A percentile compares a stretch with the other conserved stretches of the same genome.
Evolutionary conservation across 768 basidiomycete genomes (phyloP).

Genomic region (Trametes cubensis): DNA sequence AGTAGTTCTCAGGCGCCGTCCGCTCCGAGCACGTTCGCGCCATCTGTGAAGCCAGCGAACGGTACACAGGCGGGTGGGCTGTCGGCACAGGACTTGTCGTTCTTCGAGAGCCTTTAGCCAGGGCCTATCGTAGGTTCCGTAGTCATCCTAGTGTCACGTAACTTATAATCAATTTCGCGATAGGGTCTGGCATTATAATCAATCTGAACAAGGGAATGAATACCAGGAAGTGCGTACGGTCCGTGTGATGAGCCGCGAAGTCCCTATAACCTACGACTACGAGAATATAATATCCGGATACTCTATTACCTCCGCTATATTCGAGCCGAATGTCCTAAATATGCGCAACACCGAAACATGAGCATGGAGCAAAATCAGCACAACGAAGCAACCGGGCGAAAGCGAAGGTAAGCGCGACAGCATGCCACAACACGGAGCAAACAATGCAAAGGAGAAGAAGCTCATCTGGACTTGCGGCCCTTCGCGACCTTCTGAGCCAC

Average conservation of each 20-base stretch:
- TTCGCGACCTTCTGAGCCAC: not conserved
- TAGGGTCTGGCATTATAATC: not conserved
- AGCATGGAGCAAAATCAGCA: not conserved
- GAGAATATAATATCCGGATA: not conserved
- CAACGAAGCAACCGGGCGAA: not conserved
- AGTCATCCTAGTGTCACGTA: conserved; percentile 11
- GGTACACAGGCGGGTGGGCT: conserved; percentile 52
- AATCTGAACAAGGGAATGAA: too few relatives aligned
- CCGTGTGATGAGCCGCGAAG: too few relatives aligned
- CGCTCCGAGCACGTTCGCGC: not conserved
- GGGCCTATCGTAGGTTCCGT: not conserved
- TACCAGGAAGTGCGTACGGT: too few relatives aligned
- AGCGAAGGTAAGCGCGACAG: not conserved
- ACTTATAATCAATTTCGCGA: conserved; percentile 9
- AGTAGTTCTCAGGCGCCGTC: not conserved
- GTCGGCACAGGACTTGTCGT: conserved; percentile 83
- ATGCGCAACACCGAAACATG: not conserved
- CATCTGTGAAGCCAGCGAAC: conserved; percentile 21
- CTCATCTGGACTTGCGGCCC: not conserved
- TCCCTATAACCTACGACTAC: not conserved
- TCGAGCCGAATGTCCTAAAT: not conserved
- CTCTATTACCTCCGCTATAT: too few relatives aligned
- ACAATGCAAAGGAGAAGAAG: not conserved
- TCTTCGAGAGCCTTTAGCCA: conserved; percentile 73
- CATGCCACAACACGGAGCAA: not conserved